phyloP scores from a whole-genome alignment of 2,329 filamentous ascomycete genomes.

The Ramichloridium luteum region DNA sequence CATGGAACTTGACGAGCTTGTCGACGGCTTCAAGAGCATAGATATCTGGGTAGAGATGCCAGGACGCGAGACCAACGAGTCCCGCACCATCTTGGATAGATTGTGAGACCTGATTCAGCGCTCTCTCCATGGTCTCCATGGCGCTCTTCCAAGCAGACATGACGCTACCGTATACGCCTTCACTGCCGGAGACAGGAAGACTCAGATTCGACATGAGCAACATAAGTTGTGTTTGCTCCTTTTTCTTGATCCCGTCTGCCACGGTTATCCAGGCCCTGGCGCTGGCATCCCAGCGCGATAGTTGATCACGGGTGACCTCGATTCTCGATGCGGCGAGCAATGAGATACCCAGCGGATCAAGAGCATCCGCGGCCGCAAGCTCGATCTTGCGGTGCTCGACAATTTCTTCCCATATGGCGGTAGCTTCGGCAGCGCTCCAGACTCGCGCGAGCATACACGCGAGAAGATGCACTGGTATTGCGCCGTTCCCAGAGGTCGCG shows the following conservation, averaged over 20 bases:
- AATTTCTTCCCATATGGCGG: not conserved
- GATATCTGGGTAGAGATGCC: constrained; percentile 1
- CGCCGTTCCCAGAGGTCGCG: not conserved
- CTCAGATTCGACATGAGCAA: constrained; percentile 1
- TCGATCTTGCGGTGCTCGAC: constrained; percentile 1
- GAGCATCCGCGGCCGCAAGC: not conserved
- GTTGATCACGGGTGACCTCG: not conserved
- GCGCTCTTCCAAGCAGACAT: not conserved
- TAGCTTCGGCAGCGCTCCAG: not conserved
- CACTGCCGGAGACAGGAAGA: not conserved
- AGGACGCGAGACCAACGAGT: constrained; percentile 1
- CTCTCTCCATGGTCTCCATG: constrained; percentile 1
- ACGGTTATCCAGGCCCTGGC: not conserved
- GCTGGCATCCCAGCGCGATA: not conserved
- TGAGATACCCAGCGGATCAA: constrained; percentile 1
- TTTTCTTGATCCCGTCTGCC: not conserved
- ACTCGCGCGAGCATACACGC: constrained; percentile 1
- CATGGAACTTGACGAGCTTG: not conserved
- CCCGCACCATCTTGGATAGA: constrained; percentile 1
- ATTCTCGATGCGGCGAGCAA: not conserved
- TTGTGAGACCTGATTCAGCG: not conserved
- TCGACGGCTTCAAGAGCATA: not conserved
- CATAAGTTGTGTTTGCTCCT: not conserved
- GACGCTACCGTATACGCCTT: not conserved
- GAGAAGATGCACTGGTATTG: not conserved